Evolutionary conservation across 352 stramenopile species (phyloP), one percentile per base, ranked within the genome.

Genomic region (Thraustochytrium striatum): DNA sequence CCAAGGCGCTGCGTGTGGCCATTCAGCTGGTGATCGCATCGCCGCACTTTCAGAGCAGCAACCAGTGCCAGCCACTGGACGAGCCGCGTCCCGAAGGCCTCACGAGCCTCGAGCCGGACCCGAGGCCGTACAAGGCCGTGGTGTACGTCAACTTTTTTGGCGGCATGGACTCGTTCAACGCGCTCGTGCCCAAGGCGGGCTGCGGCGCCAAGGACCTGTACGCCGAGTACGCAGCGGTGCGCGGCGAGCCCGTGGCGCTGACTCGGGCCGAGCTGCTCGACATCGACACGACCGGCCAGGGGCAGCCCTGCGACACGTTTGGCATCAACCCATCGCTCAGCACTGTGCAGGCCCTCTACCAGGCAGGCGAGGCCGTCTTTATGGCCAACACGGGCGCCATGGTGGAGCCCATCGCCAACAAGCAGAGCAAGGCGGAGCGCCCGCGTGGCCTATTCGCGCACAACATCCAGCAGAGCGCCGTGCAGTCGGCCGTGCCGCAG

Each of bases 301-400:
- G 61, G 50, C 86, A 88, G 70, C 78, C 79, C 13, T 88, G 86
- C 61, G 75, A 78, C 50, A 87, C 28, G 28, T 91, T 90, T 84
- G 87, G 84, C 39, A 50, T 91, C 0, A 86, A 90, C 75, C 79
- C 72, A 1, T 57, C 72, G 33, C 73, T 90, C 13, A 0, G 30
- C 33, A 53, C 62, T 44, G 52, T 89, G 19, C 61, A 86, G 58
- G 25, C 68, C 55, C 57, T 89, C 61, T 91, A 87, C 83, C 85
- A 89, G 53, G 80, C 85, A 30, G 81, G 81, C 32, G 84, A 91
- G 61, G 84, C 25, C 35, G 82, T 2, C 84, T 84, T 82, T 50
- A 36, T 88, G 41, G 84, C 86, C 33, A 91, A 91, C 65, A n/a
- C n/a, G n/a, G 87, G 87, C 33, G 69, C 84, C 50, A 72, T 91